phyloP scores from a whole-genome alignment of 164 flowering plant species.

The Vitis rotundifolia region DNA sequence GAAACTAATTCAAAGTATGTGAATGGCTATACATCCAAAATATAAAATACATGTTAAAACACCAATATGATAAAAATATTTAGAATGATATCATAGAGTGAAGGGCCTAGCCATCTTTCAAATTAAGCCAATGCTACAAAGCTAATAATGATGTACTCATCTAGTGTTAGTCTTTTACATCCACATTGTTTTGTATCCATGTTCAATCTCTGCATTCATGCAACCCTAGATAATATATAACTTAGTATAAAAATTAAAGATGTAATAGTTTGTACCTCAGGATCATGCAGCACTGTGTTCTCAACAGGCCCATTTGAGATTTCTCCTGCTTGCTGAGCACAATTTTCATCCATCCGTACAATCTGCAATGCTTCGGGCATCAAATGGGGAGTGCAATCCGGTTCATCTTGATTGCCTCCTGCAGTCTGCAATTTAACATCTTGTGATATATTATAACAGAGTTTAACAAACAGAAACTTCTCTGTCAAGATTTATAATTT shows the following conservation, averaged over 20 bases:
- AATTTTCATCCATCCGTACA: constrained; percentile 7
- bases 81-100: too few relatives aligned
- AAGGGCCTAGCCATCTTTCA: too few relatives aligned
- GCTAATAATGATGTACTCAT: too few relatives aligned
- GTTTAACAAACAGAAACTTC: not conserved
- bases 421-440: constrained; percentile 8
- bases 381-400: not conserved
- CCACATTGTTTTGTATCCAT: too few relatives aligned
- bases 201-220: too few relatives aligned
- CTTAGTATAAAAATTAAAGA: not conserved
- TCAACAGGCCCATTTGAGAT: not conserved
- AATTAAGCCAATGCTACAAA: too few relatives aligned
- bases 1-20: too few relatives aligned
- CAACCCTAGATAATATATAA: not conserved
- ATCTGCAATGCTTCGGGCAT: constrained; percentile 6
- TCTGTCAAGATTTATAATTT: not conserved
- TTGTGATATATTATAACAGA: not conserved
- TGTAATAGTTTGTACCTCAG: constrained; percentile 13
- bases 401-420: not conserved
- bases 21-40: too few relatives aligned
- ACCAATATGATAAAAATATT: too few relatives aligned
- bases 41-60: too few relatives aligned
- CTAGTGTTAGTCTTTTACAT: too few relatives aligned
- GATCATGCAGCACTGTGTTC: constrained; percentile 5
- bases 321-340: not conserved